Evolutionary conservation across 805 yeast species (phyloP), one percentile per base, ranked within the genome.

Genomic region (Hyphopichia homilentoma): DNA sequence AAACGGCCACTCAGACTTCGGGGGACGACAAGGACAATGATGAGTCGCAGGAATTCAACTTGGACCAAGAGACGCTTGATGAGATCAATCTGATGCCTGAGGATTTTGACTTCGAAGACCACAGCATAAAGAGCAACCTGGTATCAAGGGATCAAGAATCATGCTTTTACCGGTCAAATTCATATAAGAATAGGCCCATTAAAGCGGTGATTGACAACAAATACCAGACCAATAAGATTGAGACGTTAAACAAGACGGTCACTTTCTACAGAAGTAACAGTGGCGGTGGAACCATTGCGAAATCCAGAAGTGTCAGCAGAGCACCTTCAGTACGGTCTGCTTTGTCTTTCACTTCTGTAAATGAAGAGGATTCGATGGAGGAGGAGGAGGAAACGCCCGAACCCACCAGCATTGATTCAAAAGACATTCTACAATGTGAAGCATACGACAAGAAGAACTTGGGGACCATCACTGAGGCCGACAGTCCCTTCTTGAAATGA

Each of bases 231-330:
- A 63, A 58, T 35, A 64, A 59, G 34, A 63, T 66, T 13, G 61
- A 63, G 33, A 59, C 68, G 2, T 27, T 41, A 6, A 56, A 52
- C 31, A 66, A 60, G 34, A 65, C 71, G 1, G 70, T 66, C n/a
- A 66, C 73, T 2, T 63, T 61, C 28, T 66, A 61, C 43, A 44
- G 61, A 25, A 52, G 53, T 16, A 54, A 46, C 29, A 48, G 55
- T 21, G 35, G 40, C 2, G 25, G 40, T 1, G 32, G 34, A 8
- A 53, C 45, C 6, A 14, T 28, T 7, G 27, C 25, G 4, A 38
- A 45, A 24, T 41, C 45, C 32, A 34, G 40, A 20, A 49, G 57
- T 27, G 36, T 53, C 4, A 52, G 59, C 21, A 34, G 67, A 27
- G 58, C 50, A 2, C 50, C 61, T 1, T 61, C 68, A 1, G 35